Conservation (phyloP, 148 eudicot species). For the Hydrangea macrophylla region DNA sequence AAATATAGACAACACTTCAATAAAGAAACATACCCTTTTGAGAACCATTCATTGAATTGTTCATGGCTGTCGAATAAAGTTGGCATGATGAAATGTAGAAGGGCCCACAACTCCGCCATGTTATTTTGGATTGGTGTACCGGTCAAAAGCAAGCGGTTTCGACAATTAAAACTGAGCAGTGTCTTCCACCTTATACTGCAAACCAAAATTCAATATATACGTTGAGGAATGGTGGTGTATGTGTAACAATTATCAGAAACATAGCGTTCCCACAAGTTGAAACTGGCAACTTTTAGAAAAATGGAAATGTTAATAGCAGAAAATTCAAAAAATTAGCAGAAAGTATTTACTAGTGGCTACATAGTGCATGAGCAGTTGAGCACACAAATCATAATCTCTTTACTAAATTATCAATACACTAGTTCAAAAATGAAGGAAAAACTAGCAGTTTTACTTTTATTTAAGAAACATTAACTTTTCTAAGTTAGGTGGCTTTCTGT, state of each 20-base stretch:
- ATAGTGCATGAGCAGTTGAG: too few relatives aligned
- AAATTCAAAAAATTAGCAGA: not conserved
- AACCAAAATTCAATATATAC: conserved; percentile 13
- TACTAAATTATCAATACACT: too few relatives aligned
- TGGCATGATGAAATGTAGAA: conserved; percentile 97
- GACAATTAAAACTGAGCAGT: conserved; percentile 91
- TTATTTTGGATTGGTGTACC: conserved; percentile 98
- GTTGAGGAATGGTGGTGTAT: not conserved
- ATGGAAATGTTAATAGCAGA: not conserved
- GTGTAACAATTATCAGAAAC: not conserved
- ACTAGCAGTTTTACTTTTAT: too few relatives aligned
- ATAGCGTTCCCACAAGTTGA: not conserved
- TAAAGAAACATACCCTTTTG: conserved; percentile 76
- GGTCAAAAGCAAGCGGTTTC: conserved; percentile 94
- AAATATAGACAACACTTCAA: not conserved
- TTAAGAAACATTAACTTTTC: too few relatives aligned
- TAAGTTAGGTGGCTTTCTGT: too few relatives aligned
- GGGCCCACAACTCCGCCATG: conserved; percentile 99
- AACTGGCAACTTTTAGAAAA: not conserved
- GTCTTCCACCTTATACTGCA: conserved; percentile 99
- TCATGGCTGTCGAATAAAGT: conserved; percentile 98
- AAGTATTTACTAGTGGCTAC: too few relatives aligned
- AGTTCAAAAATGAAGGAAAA: too few relatives aligned
- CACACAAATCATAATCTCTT: too few relatives aligned
- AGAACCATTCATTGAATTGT: conserved; percentile 98